Conservation (phyloP, 192 early-diverging fungal genomes). For the Chytriomyces sp. region DNA sequence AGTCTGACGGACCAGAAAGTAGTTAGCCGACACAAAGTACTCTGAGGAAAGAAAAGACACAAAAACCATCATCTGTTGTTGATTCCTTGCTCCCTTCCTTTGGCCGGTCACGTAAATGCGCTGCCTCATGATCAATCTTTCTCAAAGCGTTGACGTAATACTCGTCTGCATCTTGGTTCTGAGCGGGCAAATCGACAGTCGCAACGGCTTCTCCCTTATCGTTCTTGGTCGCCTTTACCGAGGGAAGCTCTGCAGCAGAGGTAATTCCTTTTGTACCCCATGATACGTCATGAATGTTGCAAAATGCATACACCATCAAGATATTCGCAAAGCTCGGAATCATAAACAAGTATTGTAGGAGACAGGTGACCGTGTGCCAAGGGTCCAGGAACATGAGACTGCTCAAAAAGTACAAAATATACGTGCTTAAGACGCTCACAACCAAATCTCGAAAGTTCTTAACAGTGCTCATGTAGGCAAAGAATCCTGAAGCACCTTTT, state of each 20-base stretch:
- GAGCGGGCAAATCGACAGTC: conserved; percentile 70
- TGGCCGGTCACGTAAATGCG: conserved; percentile 29
- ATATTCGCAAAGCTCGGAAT: conserved; percentile 51
- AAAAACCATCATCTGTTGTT: conserved; percentile 35
- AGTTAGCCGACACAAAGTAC: background rate
- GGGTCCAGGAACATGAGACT: conserved; percentile 48
- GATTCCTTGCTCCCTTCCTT: conserved; percentile 58
- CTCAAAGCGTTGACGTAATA: conserved; percentile 60
- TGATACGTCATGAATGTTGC: conserved; percentile 61
- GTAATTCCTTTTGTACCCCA: conserved; percentile 63
- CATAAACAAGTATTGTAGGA: conserved; percentile 53
- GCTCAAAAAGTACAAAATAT: conserved; percentile 47
- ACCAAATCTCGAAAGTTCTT: conserved; percentile 47
- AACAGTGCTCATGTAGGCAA: conserved; percentile 34
- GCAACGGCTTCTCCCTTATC: conserved; percentile 65
- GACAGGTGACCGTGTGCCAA: conserved; percentile 51
- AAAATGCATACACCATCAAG: conserved; percentile 52
- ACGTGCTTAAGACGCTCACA: conserved; percentile 43
- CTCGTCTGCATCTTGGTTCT: conserved; percentile 71
- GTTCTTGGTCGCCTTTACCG: conserved; percentile 68
- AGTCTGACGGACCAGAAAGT: conserved; percentile 29
- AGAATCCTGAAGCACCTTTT: conserved; percentile 1
- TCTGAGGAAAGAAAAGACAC: background rate
- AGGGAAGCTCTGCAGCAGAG: conserved; percentile 62
- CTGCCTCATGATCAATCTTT: conserved; percentile 53